These are phyloP conservation scores for Zymoseptoria pseudotritici DNA, from an alignment of 2,329 filamentous ascomycete genomes.

Conservation along the genomic window DNA sequence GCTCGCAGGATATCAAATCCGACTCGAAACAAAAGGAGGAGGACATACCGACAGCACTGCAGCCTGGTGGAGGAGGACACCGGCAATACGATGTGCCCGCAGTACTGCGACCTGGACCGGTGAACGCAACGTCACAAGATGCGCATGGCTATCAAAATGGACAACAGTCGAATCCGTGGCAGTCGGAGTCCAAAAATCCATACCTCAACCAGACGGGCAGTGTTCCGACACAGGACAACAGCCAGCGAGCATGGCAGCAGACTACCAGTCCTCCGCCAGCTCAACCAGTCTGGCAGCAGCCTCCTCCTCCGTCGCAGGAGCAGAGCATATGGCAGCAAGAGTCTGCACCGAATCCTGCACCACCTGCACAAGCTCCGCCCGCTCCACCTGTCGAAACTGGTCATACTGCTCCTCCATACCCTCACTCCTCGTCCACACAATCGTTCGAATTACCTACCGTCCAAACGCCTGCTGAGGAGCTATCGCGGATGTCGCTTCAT, in stretches of 20 bases:
- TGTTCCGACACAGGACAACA: slow-evolving; percentile 29
- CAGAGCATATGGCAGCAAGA: background rate
- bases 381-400: slow-evolving; percentile 11
- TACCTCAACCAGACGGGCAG: slow-evolving; percentile 12
- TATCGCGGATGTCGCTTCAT: slow-evolving; percentile 32
- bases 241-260: slow-evolving; percentile 34
- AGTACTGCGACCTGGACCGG: slow-evolving; percentile 20
- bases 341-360: slow-evolving; percentile 8
- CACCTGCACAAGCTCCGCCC: slow-evolving; percentile 14
- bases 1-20: slow-evolving; percentile 13
- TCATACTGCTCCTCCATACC: background rate
- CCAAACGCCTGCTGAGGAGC: slow-evolving; percentile 34
- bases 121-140: slow-evolving; percentile 9
- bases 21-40: slow-evolving; percentile 10
- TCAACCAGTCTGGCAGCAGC: slow-evolving; percentile 6
- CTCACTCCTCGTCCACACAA: background rate
- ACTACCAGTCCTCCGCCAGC: slow-evolving; percentile 1
- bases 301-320: slow-evolving; percentile 15
- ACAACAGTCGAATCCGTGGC: slow-evolving; percentile 23
- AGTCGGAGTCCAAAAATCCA: slow-evolving; percentile 18
- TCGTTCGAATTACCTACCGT: slow-evolving; percentile 35
- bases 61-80: background rate
- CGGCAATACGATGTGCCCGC: slow-evolving; percentile 20
- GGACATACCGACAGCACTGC: background rate
- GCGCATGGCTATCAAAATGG: slow-evolving; percentile 18